Conservation (phyloP, 1,139 yeast genomes). For the Blastobotrys illinoisensis region DNA sequence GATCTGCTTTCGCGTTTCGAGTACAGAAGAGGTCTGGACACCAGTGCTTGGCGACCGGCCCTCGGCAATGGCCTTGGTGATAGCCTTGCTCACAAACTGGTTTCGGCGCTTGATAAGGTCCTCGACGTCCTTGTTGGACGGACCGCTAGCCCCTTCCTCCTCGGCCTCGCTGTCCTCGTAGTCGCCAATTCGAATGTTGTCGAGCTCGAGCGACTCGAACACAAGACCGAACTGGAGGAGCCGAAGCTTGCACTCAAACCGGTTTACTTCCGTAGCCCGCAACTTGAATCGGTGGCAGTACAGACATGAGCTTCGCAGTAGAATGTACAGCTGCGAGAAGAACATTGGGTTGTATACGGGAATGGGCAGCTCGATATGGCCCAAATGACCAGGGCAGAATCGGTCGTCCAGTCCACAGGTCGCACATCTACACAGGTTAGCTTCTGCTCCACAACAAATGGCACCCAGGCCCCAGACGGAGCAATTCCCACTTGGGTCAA, state of each 20-base stretch:
- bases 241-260: constrained; percentile 69
- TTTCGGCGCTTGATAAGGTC: constrained; percentile 54
- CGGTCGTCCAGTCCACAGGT: constrained; percentile 96
- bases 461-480: too few species aligned
- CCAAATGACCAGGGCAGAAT: constrained; percentile 97
- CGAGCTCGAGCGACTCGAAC: constrained; percentile 70
- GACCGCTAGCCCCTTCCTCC: constrained; percentile 31
- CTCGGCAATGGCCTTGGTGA: constrained; percentile 69
- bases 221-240: constrained; percentile 86
- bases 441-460: background rate
- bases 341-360: constrained; percentile 94
- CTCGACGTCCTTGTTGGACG: constrained; percentile 28
- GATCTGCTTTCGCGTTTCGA: constrained; percentile 76
- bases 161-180: constrained; percentile 36
- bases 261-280: constrained; percentile 62
- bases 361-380: constrained; percentile 93
- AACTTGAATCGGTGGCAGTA: constrained; percentile 85
- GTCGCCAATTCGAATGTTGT: constrained; percentile 46
- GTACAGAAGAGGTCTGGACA: constrained; percentile 73
- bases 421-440: constrained; percentile 47
- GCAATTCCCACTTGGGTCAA: too few species aligned
- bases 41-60: constrained; percentile 68
- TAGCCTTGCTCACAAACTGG: constrained; percentile 61
- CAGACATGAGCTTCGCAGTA: constrained; percentile 78
- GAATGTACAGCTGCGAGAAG: constrained; percentile 82